Conservation (phyloP, 2,329 filamentous ascomycete genomes). For the Pseudonectria foliicola region DNA sequence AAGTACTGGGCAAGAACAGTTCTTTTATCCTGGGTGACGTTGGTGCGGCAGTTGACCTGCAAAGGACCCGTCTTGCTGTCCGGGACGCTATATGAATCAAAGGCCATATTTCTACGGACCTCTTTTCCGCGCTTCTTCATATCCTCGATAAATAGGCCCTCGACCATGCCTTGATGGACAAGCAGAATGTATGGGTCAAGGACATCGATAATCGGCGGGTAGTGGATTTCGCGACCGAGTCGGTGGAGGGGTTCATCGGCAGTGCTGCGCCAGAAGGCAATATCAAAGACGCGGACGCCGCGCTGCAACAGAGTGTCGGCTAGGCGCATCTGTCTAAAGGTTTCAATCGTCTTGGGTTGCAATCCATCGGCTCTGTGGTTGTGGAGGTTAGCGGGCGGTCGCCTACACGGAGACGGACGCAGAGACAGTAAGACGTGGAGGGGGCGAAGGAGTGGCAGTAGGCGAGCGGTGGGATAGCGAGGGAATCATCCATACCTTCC, state of each 20-base stretch:
- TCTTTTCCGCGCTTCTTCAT: conserved; percentile 56
- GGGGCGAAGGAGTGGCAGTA: too few relatives aligned
- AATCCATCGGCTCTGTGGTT: conserved; percentile 58
- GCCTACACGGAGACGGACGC: not conserved
- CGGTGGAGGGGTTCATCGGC: conserved; percentile 47
- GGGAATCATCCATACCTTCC: conserved; percentile 50
- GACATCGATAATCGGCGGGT: conserved; percentile 54
- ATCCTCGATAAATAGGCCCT: conserved; percentile 63
- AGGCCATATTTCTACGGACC: conserved; percentile 58
- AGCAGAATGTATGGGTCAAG: conserved; percentile 51
- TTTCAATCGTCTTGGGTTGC: conserved; percentile 74
- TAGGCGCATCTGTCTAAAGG: conserved; percentile 65
- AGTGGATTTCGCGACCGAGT: conserved; percentile 60
- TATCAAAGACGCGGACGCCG: conserved; percentile 66
- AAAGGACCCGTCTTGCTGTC: conserved; percentile 36
- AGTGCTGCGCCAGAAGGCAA: conserved; percentile 61
- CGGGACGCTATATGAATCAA: conserved; percentile 47
- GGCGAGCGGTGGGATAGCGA: too few relatives aligned
- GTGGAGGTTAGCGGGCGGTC: conserved; percentile 12
- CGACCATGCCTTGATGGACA: conserved; percentile 69
- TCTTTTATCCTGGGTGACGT: conserved; percentile 43
- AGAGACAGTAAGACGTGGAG: conserved; percentile 2
- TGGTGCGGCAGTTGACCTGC: conserved; percentile 44
- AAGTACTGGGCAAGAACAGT: conserved; percentile 55
- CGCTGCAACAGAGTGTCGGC: conserved; percentile 60